phyloP scores from a whole-genome alignment of 108 stramenopile genomes.

The Discostella stelligeroides region DNA sequence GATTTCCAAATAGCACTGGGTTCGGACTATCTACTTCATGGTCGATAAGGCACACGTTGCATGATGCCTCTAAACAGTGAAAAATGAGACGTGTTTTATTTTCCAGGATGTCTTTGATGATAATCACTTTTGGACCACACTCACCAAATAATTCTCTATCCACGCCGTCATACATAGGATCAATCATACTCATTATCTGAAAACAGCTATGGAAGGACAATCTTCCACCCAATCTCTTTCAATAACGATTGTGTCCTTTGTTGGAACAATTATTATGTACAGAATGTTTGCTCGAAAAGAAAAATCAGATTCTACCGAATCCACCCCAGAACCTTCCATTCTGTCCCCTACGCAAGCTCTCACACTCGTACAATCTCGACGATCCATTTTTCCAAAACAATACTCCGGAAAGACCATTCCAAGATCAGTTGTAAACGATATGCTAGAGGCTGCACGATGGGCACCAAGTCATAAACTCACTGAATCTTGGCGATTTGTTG shows the following conservation, averaged over 20 bases:
- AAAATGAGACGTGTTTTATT: constrained; percentile 29
- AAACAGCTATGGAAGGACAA: not conserved
- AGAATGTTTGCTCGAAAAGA: not conserved
- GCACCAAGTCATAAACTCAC: constrained; percentile 51
- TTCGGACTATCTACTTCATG: constrained; percentile 58
- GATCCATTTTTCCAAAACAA: constrained; percentile 53
- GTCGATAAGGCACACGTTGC: constrained; percentile 55
- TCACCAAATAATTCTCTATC: not conserved
- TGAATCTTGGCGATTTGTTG: constrained; percentile 49
- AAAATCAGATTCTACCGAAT: not conserved
- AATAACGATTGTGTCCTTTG: not conserved
- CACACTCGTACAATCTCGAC: constrained; percentile 20
- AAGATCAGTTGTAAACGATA: constrained; percentile 31
- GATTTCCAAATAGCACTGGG: constrained; percentile 57
- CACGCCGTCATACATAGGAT: not conserved
- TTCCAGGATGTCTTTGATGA: not conserved
- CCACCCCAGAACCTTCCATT: constrained; percentile 2
- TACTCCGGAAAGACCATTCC: constrained; percentile 29
- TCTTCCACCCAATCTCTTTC: constrained; percentile 1
- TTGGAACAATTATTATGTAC: constrained; percentile 9
- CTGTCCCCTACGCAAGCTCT: constrained; percentile 20
- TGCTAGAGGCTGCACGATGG: constrained; percentile 50
- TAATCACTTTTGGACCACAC: not conserved
- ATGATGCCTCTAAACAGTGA: constrained; percentile 47
- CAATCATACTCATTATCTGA: not conserved